Conservation (phyloP, 768 basidiomycete genomes). For the Amanita exitialis region DNA sequence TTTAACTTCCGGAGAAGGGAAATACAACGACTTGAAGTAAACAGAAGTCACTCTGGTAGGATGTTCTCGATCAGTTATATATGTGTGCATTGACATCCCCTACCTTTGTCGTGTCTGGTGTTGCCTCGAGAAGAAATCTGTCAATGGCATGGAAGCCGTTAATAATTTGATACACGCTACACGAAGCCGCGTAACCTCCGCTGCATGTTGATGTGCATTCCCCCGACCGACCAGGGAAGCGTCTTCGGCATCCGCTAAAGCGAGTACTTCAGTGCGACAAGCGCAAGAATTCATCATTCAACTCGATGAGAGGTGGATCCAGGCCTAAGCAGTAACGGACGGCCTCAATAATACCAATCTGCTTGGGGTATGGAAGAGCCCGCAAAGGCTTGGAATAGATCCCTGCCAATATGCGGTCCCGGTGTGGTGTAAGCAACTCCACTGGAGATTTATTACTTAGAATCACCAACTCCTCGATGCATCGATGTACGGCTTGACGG, state of each 20-base stretch:
- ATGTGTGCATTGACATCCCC: background rate
- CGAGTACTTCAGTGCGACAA: conserved; percentile 89
- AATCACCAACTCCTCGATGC: conserved; percentile 69
- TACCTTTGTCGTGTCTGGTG: conserved; percentile 80
- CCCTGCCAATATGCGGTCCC: conserved; percentile 78
- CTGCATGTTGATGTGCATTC: conserved; percentile 64
- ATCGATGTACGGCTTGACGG: conserved; percentile 73
- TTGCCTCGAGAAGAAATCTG: conserved; percentile 87
- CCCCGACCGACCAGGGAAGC: conserved; percentile 64
- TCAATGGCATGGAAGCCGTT: conserved; percentile 89
- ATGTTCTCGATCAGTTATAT: background rate
- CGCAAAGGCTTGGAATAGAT: conserved; percentile 96
- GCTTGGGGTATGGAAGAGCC: conserved; percentile 88
- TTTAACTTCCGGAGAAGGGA: conserved; percentile 82
- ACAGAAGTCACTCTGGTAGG: conserved; percentile 74
- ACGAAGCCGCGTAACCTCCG: conserved; percentile 82
- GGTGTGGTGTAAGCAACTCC: conserved; percentile 76
- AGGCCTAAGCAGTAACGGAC: conserved; percentile 89
- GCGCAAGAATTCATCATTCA: conserved; percentile 87
- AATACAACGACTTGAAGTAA: conserved; percentile 98
- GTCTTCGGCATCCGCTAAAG: conserved; percentile 93
- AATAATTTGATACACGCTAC: conserved; percentile 90
- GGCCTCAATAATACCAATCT: conserved; percentile 97
- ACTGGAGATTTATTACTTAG: conserved; percentile 60
- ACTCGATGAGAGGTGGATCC: conserved; percentile 81